Conservation (phyloP, 345 rosid genomes). For the Gossypium anomalum region DNA sequence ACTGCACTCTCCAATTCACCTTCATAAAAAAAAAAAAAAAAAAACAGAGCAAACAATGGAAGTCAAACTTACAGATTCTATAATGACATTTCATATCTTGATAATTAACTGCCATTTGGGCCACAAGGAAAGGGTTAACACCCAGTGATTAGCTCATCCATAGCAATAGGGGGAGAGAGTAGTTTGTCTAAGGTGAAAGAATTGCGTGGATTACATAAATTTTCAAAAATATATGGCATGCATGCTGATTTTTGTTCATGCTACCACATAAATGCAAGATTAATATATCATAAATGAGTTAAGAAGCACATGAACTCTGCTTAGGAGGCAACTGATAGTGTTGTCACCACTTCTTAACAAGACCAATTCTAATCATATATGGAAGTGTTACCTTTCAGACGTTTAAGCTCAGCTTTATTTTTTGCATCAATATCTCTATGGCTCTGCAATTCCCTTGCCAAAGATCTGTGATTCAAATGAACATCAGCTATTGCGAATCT, state of each 20-base stretch:
- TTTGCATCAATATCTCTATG: constrained; percentile 57
- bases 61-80: constrained; percentile 11
- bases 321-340: background rate
- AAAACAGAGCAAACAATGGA: constrained; percentile 20
- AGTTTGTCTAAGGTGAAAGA: background rate
- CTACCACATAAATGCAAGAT: constrained; percentile 6
- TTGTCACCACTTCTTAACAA: background rate
- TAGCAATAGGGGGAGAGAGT: background rate
- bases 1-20: constrained; percentile 73
- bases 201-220: background rate
- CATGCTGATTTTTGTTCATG: background rate
- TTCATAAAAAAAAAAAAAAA: constrained; percentile 26
- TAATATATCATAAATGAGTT: background rate
- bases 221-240: background rate
- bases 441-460: constrained; percentile 59
- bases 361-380: background rate
- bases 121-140: background rate
- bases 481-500: constrained; percentile 58
- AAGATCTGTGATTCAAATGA: constrained; percentile 60
- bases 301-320: background rate
- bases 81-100: constrained; percentile 5
- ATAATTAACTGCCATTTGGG: constrained; percentile 7
- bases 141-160: background rate
- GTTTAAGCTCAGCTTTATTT: constrained; percentile 58
- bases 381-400: constrained; percentile 55